Conservation (phyloP, 352 stramenopile species). For the Phytophthora palmivora region DNA sequence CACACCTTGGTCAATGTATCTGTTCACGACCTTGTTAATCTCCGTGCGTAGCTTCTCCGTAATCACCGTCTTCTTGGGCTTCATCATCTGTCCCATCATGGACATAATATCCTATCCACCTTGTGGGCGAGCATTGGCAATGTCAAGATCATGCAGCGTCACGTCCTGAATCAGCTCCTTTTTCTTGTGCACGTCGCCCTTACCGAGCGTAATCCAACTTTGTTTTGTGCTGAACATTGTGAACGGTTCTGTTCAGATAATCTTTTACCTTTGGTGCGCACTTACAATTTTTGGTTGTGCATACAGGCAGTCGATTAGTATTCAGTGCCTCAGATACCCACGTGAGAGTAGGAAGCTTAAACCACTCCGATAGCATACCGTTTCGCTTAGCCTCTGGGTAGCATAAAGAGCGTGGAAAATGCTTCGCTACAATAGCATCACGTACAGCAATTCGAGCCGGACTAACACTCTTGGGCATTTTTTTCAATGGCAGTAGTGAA, state of each 20-base stretch:
- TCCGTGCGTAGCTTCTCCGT: slow-evolving; percentile 98
- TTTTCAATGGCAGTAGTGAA: too few relatives aligned
- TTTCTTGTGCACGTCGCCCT: slow-evolving; percentile 99
- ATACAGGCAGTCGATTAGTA: too few relatives aligned
- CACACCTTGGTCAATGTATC: slow-evolving; percentile 98
- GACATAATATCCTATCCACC: slow-evolving; percentile 98
- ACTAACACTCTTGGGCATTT: too few relatives aligned
- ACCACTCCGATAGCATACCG: not conserved
- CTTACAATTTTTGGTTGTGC: not conserved
- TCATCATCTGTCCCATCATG: slow-evolving; percentile 98
- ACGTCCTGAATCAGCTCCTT: slow-evolving; percentile 99
- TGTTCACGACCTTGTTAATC: slow-evolving; percentile 99
- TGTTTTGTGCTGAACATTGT: not conserved
- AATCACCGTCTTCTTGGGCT: slow-evolving; percentile 99
- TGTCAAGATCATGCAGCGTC: slow-evolving; percentile 99
- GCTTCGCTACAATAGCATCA: too few relatives aligned
- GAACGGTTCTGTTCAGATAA: not conserved
- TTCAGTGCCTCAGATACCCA: not conserved
- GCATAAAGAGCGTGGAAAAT: too few relatives aligned
- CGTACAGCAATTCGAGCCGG: too few relatives aligned
- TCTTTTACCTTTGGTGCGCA: not conserved
- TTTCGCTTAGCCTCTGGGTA: too few relatives aligned
- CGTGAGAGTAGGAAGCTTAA: not conserved
- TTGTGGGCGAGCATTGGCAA: slow-evolving; percentile 98
- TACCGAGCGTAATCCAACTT: slow-evolving; percentile 41